phyloP scores from a whole-genome alignment of 441 rosid species.

The Melastoma candidum region DNA sequence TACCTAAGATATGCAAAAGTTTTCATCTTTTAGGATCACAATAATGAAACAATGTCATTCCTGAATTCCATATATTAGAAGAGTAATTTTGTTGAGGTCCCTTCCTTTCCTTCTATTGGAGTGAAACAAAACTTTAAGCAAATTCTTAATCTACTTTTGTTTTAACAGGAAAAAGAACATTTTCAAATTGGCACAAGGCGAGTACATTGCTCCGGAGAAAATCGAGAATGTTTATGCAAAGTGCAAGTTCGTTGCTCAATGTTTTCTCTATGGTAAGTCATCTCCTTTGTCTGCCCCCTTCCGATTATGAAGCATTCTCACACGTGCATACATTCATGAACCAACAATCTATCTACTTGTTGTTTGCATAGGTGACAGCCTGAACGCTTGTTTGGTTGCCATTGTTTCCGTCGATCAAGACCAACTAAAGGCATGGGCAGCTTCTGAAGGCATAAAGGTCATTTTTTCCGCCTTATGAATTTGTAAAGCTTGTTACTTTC shows the following conservation, averaged over 20 bases:
- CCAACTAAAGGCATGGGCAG: conserved; percentile 70
- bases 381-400: conserved; percentile 80
- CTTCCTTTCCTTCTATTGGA: conserved; percentile 6
- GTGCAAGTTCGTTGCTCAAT: conserved; percentile 72
- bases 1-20: no score
- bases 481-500: no score
- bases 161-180: conserved; percentile 90
- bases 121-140: no score
- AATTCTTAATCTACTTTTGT: conserved; percentile 2
- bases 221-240: conserved; percentile 94
- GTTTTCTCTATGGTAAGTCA: conserved; percentile 78
- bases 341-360: conserved; percentile 6
- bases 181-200: conserved; percentile 97
- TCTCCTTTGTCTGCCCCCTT: conserved; percentile 1
- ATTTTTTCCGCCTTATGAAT: neutral
- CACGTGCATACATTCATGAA: no score
- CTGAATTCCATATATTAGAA: no score
- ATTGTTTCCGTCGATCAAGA: conserved; percentile 81
- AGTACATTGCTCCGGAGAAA: conserved; percentile 98
- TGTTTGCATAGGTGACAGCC: conserved; percentile 66
- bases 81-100: no score
- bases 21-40: no score
- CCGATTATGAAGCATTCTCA: no score
- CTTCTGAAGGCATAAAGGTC: conserved; percentile 80
- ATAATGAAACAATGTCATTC: no score